These are phyloP conservation scores for Rauvolfia tetraphylla DNA, from an alignment of 257 asterid species.

Conservation along the genomic window DNA sequence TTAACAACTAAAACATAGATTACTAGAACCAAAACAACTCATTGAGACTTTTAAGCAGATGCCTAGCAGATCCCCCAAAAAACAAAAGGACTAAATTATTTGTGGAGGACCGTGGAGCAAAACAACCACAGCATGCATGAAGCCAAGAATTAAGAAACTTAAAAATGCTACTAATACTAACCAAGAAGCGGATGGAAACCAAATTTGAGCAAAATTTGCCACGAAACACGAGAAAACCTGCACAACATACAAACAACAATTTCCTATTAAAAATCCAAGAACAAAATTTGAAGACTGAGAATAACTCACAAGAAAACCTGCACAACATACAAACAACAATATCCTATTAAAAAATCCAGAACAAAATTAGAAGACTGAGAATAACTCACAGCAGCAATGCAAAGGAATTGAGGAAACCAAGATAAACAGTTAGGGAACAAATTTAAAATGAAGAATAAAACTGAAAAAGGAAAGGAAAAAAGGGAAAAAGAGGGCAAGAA, in stretches of 20 bases:
- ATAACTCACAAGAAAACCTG: background rate
- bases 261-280: too few species aligned
- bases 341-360: background rate
- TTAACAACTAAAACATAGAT: background rate
- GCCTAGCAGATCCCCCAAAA: too few species aligned
- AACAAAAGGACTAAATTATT: too few species aligned
- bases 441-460: too few species aligned
- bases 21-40: background rate
- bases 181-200: background rate
- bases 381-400: background rate
- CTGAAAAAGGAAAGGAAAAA: too few species aligned
- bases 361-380: background rate
- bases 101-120: background rate
- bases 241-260: too few species aligned
- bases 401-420: background rate
- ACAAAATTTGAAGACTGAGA: too few species aligned
- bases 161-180: background rate
- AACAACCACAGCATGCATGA: background rate
- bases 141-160: background rate
- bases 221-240: too few species aligned
- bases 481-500: background rate
- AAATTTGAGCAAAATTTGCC: background rate
- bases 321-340: background rate
- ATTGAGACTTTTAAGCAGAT: too few species aligned
- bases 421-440: background rate